Conservation (phyloP, 2,329 filamentous ascomycete genomes). For the Microdochium trichocladiopsis region DNA sequence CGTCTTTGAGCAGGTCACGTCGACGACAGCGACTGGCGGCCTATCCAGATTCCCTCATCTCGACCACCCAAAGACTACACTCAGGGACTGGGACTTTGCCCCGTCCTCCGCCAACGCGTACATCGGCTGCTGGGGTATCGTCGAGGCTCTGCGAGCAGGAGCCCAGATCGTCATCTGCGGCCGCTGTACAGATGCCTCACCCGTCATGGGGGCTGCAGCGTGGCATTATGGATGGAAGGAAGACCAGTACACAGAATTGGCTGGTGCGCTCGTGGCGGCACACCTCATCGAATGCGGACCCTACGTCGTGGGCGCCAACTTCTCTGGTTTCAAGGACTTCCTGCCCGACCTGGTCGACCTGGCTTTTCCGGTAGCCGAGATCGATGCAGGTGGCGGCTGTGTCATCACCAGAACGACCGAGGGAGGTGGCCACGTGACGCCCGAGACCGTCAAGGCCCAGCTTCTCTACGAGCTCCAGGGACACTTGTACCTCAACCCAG, state of each 20-base stretch:
- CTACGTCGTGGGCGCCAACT: conserved; percentile 49
- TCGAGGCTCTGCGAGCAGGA: conserved; percentile 29
- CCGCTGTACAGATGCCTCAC: conserved; percentile 39
- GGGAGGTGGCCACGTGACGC: conserved; percentile 26
- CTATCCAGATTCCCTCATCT: conserved; percentile 9
- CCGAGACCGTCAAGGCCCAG: conserved; percentile 27
- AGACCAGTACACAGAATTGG: conserved; percentile 39
- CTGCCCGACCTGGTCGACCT: conserved; percentile 24
- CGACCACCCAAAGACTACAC: conserved; percentile 18
- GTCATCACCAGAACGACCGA: conserved; percentile 35
- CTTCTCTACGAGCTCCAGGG: conserved; percentile 33
- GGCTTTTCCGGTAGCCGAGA: conserved; percentile 36
- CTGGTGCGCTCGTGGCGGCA: conserved; percentile 40
- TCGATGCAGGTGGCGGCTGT: conserved; percentile 30
- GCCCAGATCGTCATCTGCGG: conserved; percentile 43
- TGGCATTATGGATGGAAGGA: conserved; percentile 48
- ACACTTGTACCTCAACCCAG: conserved; percentile 25
- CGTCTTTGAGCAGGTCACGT: conserved; percentile 27
- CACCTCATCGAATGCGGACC: conserved; percentile 47
- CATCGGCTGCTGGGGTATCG: conserved; percentile 41
- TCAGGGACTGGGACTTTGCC: conserved; percentile 11
- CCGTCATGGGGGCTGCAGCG: conserved; percentile 47
- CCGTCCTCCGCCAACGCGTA: conserved; percentile 37
- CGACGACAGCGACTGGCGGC: conserved; percentile 27
- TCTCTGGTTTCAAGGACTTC: conserved; percentile 35